A percentile compares a stretch with the other conserved stretches of the same genome.
Conservation (phyloP, 495 filamentous ascomycete genomes). For the Barbatosphaeria neglecta region DNA sequence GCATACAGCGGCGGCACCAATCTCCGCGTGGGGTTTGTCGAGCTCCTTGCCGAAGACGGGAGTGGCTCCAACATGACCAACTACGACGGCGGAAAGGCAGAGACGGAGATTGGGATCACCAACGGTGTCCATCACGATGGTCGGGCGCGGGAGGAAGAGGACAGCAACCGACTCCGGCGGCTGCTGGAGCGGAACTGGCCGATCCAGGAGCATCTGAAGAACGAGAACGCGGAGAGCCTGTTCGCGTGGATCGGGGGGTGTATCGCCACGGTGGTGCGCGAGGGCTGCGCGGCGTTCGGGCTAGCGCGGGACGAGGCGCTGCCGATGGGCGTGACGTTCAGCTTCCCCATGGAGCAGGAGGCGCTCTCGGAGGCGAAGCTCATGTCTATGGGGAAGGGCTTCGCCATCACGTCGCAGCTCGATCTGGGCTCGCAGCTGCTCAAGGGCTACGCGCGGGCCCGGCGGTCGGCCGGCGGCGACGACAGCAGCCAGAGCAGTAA, state of each 20-base stretch:
- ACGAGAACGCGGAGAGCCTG: conserved; percentile 59
- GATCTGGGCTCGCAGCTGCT: conserved; percentile 60
- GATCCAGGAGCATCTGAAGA: conserved; percentile 69
- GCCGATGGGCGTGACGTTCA: conserved; percentile 74
- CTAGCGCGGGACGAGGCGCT: conserved; percentile 31
- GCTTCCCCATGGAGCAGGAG: conserved; percentile 74
- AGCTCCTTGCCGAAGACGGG: conserved; percentile 43
- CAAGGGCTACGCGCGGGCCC: conserved; percentile 50
- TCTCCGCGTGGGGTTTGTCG: conserved; percentile 66
- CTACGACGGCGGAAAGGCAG: neutral
- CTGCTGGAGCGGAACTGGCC: conserved; percentile 64
- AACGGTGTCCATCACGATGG: conserved; percentile 1
- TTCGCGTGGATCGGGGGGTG: conserved; percentile 72
- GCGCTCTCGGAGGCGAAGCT: conserved; percentile 64
- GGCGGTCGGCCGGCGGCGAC: neutral
- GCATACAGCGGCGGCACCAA: conserved; percentile 58
- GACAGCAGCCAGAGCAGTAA: no score
- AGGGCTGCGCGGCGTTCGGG: conserved; percentile 21
- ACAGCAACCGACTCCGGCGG: conserved; percentile 32
- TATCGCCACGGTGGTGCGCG: conserved; percentile 58
- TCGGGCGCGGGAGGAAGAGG: neutral
- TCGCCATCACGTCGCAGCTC: conserved; percentile 60
- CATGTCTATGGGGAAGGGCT: conserved; percentile 85
- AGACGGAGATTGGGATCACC: neutral
- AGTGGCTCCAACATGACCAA: conserved; percentile 9